These are phyloP conservation scores for Lachnum nothofagi DNA, from an alignment of 2,329 filamentous ascomycete genomes.

Conservation along the genomic window DNA sequence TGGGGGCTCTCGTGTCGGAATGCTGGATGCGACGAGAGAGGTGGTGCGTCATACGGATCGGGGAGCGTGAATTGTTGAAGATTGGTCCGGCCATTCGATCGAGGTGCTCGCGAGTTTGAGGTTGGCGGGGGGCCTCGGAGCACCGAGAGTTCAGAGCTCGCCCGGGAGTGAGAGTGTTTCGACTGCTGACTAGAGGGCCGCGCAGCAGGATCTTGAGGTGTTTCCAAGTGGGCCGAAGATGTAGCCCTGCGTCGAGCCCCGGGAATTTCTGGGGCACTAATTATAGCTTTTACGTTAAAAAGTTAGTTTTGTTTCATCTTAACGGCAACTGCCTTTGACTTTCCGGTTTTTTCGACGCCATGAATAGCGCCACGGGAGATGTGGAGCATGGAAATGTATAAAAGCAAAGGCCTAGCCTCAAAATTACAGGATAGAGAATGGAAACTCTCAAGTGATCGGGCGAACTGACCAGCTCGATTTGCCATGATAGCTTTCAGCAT, in stretches of 20 bases:
- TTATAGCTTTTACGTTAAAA: constrained; percentile 11
- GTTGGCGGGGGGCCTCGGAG: constrained; percentile 46
- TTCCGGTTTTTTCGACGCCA: too few relatives aligned
- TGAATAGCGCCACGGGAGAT: too few relatives aligned
- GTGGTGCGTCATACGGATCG: constrained; percentile 29
- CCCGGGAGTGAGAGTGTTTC: constrained; percentile 64
- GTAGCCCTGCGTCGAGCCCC: constrained; percentile 54
- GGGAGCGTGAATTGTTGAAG: constrained; percentile 28
- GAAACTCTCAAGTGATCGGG: neutral
- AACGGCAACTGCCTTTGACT: neutral
- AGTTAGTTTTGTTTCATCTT: constrained; percentile 7
- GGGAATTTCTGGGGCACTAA: constrained; percentile 16
- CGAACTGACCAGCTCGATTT: constrained; percentile 62
- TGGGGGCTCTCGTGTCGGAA: constrained; percentile 27
- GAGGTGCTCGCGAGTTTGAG: constrained; percentile 24
- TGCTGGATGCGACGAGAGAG: constrained; percentile 30
- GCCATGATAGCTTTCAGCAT: constrained; percentile 68
- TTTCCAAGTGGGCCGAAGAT: constrained; percentile 58
- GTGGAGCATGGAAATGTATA: neutral
- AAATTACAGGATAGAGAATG: neutral
- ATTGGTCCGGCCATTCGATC: constrained; percentile 31
- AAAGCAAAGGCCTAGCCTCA: neutral
- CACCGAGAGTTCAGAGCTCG: constrained; percentile 65
- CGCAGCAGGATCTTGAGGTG: constrained; percentile 44
- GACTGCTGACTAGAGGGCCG: constrained; percentile 56